Percentiles rank a stretch among this genome's conserved stretches.
phyloP scores from a whole-genome alignment of 805 yeast genomes.

The Lachancea waltii region DNA sequence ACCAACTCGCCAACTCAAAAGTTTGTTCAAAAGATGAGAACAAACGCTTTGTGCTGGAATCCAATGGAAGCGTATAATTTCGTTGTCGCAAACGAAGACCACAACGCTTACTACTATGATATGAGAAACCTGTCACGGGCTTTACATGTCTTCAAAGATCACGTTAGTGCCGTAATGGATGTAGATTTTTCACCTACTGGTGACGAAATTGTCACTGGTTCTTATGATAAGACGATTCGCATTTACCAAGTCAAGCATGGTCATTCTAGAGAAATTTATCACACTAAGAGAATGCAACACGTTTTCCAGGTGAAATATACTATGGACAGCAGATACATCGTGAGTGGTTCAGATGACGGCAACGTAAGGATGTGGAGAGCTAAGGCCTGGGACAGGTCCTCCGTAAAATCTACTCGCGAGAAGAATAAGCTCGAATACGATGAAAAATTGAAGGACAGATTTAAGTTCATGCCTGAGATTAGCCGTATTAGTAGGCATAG shows the following conservation, averaged over 20 bases:
- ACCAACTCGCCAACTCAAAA: constrained; percentile 91
- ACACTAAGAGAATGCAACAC: constrained; percentile 96
- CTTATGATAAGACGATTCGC: constrained; percentile 89
- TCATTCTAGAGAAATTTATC: constrained; percentile 91
- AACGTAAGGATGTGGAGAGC: constrained; percentile 93
- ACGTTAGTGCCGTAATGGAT: constrained; percentile 91
- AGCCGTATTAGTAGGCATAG: constrained; percentile 85
- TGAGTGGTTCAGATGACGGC: constrained; percentile 94
- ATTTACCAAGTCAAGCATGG: constrained; percentile 72
- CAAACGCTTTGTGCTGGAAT: constrained; percentile 88
- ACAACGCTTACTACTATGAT: constrained; percentile 89
- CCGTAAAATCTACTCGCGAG: constrained; percentile 72
- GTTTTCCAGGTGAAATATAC: constrained; percentile 78
- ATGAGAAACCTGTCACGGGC: constrained; percentile 87
- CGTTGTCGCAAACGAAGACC: constrained; percentile 91
- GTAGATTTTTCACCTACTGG: constrained; percentile 97
- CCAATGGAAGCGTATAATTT: constrained; percentile 96
- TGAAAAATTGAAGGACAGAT: constrained; percentile 84
- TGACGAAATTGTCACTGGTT: constrained; percentile 89
- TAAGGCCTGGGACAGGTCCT: constrained; percentile 75
- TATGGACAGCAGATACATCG: constrained; percentile 81
- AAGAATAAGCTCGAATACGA: constrained; percentile 84
- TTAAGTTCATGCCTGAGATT: constrained; percentile 94
- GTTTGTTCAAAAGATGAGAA: constrained; percentile 71
- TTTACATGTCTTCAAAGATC: constrained; percentile 84